Conservation (phyloP, 1,284 basidiomycete genomes). For the Coriolopsis trogii region DNA sequence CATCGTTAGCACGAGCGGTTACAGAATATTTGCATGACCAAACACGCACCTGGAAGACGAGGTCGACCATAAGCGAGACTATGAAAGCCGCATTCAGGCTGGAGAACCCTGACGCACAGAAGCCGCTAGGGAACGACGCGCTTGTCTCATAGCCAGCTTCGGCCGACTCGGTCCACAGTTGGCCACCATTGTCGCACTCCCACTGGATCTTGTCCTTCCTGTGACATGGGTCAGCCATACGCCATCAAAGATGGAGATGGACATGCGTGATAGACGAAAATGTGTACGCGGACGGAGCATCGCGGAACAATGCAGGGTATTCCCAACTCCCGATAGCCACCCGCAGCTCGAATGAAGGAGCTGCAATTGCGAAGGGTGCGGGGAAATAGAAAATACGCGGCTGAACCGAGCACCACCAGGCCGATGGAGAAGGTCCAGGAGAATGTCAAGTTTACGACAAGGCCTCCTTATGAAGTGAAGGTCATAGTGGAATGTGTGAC, state of each 20-base stretch:
- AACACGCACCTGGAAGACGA: slow-evolving; percentile 63
- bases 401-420: slow-evolving; percentile 15
- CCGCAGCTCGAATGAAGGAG: slow-evolving; percentile 2
- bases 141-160: slow-evolving; percentile 44
- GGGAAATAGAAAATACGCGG: slow-evolving; percentile 16
- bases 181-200: slow-evolving; percentile 78
- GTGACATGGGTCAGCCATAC: slow-evolving; percentile 20
- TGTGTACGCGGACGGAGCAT: neutral
- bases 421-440: slow-evolving; percentile 15
- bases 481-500: slow-evolving; percentile 13
- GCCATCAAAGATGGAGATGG: no score
- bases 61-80: slow-evolving; percentile 63
- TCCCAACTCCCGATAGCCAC: neutral
- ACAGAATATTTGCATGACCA: slow-evolving; percentile 7
- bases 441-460: slow-evolving; percentile 13
- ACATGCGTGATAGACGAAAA: neutral
- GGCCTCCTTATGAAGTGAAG: slow-evolving; percentile 14
- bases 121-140: slow-evolving; percentile 54
- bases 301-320: neutral
- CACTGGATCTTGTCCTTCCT: slow-evolving; percentile 74
- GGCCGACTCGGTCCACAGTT: slow-evolving; percentile 62
- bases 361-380: neutral
- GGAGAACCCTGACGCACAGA: slow-evolving; percentile 68
- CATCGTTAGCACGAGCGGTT: slow-evolving; percentile 15
- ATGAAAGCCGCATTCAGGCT: slow-evolving; percentile 72